Evolutionary conservation across 441 rosid genomes (phyloP).

Genomic region (Bocquillonia castaneifolia): DNA sequence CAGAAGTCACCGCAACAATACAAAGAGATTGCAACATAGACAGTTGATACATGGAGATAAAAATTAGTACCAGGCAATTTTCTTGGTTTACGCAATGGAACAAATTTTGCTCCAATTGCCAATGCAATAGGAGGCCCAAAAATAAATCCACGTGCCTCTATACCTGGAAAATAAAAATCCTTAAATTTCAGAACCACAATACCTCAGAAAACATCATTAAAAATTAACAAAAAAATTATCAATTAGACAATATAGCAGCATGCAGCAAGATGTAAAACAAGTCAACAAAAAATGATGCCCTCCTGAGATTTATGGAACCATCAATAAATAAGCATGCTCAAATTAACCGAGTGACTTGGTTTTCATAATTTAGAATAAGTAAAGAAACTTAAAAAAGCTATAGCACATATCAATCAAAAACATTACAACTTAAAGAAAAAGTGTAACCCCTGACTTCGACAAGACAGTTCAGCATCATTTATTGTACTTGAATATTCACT

Average conservation of each 20-base stretch:
- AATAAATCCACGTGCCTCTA: conserved; percentile 95
- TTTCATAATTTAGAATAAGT: not conserved
- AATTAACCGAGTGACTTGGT: too few relatives aligned
- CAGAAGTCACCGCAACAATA: not conserved
- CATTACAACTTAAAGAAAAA: not conserved
- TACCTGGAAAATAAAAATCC: conserved; percentile 45
- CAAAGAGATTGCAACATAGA: not conserved
- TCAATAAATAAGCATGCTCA: not conserved
- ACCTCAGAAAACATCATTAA: not conserved
- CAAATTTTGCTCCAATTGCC: conserved; percentile 97
- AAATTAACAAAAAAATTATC: not conserved
- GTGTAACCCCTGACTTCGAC: not conserved
- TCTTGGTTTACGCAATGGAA: conserved; percentile 83
- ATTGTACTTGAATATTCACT: not conserved
- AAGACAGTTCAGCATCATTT: not conserved
- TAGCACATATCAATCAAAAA: not conserved
- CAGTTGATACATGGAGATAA: conserved; percentile 2
- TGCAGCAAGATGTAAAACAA: not conserved
- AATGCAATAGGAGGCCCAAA: conserved; percentile 94
- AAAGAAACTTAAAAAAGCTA: not conserved
- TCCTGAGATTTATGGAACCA: not conserved
- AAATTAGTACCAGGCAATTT: conserved; percentile 69
- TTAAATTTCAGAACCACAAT: conserved; percentile 1
- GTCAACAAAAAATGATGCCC: not conserved
- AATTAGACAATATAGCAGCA: not conserved